phyloP scores from a whole-genome alignment of 805 yeast genomes.

The Komagataella mondaviorum region DNA sequence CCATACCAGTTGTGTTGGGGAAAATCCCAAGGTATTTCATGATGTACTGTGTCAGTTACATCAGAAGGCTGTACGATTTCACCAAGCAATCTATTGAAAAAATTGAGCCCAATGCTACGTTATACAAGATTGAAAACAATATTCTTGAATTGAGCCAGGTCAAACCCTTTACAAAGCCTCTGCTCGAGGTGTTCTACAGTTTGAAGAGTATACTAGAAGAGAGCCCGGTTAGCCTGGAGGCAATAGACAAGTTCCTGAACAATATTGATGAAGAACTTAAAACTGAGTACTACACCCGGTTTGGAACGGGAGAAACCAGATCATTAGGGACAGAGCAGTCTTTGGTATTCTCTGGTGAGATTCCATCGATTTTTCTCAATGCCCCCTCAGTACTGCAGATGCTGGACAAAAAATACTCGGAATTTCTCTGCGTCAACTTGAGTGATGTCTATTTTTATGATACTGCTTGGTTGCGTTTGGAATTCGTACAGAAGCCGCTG shows the following conservation, averaged over 20 bases:
- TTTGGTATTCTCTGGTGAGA: slow-evolving; percentile 5
- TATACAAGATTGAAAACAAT: not conserved
- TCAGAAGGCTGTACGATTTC: slow-evolving; percentile 46
- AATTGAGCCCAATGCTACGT: not conserved
- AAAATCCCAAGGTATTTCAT: slow-evolving; percentile 60
- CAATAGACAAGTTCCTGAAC: slow-evolving; percentile 47
- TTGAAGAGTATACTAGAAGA: slow-evolving; percentile 31
- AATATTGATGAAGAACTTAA: slow-evolving; percentile 29
- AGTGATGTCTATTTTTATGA: slow-evolving; percentile 19
- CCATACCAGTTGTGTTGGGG: slow-evolving; percentile 45
- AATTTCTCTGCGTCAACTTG: slow-evolving; percentile 12
- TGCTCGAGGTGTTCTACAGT: slow-evolving; percentile 37
- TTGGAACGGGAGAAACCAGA: not conserved
- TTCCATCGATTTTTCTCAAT: not conserved
- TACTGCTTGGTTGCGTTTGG: not conserved
- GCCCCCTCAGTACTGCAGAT: slow-evolving; percentile 6
- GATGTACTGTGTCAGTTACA: slow-evolving; percentile 52
- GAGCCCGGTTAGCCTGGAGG: slow-evolving; percentile 40
- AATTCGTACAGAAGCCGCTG: not conserved
- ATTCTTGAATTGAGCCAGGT: slow-evolving; percentile 10
- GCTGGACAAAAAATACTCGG: slow-evolving; percentile 18
- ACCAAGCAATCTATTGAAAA: not conserved
- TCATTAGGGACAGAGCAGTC: not conserved
- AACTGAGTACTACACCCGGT: not conserved
- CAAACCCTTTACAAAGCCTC: slow-evolving; percentile 22